A percentile compares a stretch with the other conserved stretches of the same genome.
Evolutionary conservation across 352 stramenopile genomes (phyloP).

Genomic region (Thraustochytrium striatum): DNA sequence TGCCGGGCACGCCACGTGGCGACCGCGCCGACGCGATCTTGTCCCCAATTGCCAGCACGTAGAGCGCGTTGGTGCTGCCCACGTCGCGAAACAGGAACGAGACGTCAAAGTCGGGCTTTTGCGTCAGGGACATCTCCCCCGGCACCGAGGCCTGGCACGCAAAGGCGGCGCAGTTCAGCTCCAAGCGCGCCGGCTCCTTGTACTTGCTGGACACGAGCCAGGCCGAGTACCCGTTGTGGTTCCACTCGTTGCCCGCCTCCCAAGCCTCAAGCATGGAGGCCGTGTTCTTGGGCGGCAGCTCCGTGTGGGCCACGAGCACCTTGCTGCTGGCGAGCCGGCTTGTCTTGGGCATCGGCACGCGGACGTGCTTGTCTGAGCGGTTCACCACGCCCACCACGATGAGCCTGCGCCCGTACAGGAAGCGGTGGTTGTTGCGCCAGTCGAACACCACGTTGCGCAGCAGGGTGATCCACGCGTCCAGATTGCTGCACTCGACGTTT

Average conservation of each 20-base stretch:
- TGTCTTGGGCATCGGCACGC: neutral
- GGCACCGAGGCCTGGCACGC: neutral
- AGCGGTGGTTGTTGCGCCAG: conserved; percentile 41
- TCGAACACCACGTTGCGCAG: conserved; percentile 33
- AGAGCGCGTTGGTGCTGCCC: conserved; percentile 7
- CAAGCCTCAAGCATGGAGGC: conserved; percentile 3
- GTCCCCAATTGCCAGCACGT: conserved; percentile 34
- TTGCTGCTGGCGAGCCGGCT: neutral
- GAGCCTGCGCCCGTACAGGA: conserved; percentile 33
- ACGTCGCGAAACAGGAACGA: conserved; percentile 27
- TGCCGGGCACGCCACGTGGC: no score
- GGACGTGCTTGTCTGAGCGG: neutral
- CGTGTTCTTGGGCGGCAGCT: neutral
- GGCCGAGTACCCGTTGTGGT: conserved; percentile 25
- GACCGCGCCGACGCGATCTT: no score
- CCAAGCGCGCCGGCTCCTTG: neutral
- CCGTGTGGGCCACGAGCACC: conserved; percentile 14
- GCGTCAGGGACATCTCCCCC: conserved; percentile 7
- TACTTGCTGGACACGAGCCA: conserved; percentile 17
- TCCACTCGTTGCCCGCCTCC: conserved; percentile 20
- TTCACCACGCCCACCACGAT: conserved; percentile 32
- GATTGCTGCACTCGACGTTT: neutral
- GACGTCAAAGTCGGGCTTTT: conserved; percentile 16
- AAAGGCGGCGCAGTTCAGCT: neutral
- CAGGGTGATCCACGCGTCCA: conserved; percentile 6